A percentile compares a stretch with the other conserved stretches of the same genome.
Conservation (phyloP, 2,329 filamentous ascomycete genomes). For the Trichoderma oligosporum region DNA sequence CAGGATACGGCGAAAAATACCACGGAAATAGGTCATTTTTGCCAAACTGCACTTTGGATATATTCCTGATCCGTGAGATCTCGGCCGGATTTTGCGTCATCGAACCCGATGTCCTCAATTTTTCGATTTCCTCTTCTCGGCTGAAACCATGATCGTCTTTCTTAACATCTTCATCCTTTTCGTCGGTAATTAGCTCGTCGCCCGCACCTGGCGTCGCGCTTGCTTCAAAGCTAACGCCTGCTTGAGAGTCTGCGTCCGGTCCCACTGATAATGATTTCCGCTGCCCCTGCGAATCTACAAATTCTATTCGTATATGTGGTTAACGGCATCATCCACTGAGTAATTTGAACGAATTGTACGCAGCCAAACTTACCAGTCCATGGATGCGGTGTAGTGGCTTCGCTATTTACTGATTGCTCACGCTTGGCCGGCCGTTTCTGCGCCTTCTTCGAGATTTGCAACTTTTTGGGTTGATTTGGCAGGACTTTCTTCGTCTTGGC, state of each 20-base stretch:
- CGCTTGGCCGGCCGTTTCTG: constrained; percentile 54
- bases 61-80: constrained; percentile 90
- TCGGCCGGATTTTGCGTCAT: constrained; percentile 99
- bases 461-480: constrained; percentile 55
- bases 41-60: constrained; percentile 92
- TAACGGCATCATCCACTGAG: neutral
- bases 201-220: constrained; percentile 41
- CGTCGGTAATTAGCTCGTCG: constrained; percentile 55
- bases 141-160: constrained; percentile 59
- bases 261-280: constrained; percentile 43
- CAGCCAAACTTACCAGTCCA: constrained; percentile 39
- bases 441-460: constrained; percentile 54
- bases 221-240: constrained; percentile 41
- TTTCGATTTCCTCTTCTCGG: constrained; percentile 91
- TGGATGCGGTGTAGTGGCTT: constrained; percentile 52
- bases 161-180: constrained; percentile 44
- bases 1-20: constrained; percentile 98
- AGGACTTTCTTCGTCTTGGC: constrained; percentile 68
- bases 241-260: constrained; percentile 44
- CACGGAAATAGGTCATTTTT: constrained; percentile 89
- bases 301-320: constrained; percentile 33
- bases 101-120: constrained; percentile 86
- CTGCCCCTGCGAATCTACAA: constrained; percentile 45
- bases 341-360: neutral
- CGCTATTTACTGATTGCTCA: constrained; percentile 52